These are phyloP conservation scores for Piper betle DNA, from an alignment of 164 flowering plant species.

Conservation along the genomic window DNA sequence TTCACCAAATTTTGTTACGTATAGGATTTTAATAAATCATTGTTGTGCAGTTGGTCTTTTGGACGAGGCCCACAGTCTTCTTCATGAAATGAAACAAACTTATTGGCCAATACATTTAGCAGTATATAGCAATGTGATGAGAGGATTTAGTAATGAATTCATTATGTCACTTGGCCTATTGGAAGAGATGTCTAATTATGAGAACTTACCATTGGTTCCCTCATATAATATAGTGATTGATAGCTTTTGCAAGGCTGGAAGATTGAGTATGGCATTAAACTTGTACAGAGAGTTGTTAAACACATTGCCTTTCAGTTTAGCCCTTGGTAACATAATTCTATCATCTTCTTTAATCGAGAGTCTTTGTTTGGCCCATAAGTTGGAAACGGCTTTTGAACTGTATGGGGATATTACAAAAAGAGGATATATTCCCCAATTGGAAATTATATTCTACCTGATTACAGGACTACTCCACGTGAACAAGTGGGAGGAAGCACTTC, in stretches of 20 bases:
- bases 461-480: conserved; percentile 44
- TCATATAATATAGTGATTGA: conserved; percentile 55
- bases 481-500: conserved; percentile 71
- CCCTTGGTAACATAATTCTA: conserved; percentile 10
- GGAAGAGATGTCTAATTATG: conserved; percentile 35
- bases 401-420: conserved; percentile 47
- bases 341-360: conserved; percentile 46
- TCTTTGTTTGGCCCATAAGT: conserved; percentile 39
- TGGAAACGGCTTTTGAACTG: conserved; percentile 62
- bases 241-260: conserved; percentile 64
- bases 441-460: conserved; percentile 37
- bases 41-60: conserved; percentile 58
- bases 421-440: conserved; percentile 45
- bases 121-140: conserved; percentile 62
- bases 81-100: conserved; percentile 88
- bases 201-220: conserved; percentile 39
- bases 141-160: conserved; percentile 71
- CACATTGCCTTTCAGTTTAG: conserved; percentile 15
- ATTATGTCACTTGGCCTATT: conserved; percentile 54
- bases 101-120: conserved; percentile 66
- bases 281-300: conserved; percentile 50
- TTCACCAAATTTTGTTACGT: conserved; percentile 83
- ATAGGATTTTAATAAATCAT: conserved; percentile 65
- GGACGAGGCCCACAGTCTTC: conserved; percentile 57
- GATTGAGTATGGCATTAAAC: conserved; percentile 51